Conservation (phyloP, 495 filamentous ascomycete genomes). For the Hyaloscypha variabilis region DNA sequence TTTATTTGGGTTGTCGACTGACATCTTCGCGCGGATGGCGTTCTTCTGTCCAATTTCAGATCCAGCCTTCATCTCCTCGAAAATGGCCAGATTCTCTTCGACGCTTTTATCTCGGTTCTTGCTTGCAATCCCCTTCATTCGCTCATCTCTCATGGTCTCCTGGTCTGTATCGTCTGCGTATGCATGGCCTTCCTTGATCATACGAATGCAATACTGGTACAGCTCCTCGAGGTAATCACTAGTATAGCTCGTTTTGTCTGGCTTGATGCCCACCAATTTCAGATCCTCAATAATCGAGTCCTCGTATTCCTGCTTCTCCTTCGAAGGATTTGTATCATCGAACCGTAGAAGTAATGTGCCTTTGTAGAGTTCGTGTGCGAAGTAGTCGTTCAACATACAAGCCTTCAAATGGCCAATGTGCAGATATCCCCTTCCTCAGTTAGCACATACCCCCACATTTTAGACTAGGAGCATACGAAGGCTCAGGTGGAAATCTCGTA, state of each 20-base stretch:
- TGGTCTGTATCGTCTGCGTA: conserved; percentile 82
- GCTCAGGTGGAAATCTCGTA: conserved; percentile 93
- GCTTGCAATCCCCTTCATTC: conserved; percentile 70
- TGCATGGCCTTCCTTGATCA: conserved; percentile 76
- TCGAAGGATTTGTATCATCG: conserved; percentile 81
- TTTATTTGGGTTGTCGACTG: conserved; percentile 73
- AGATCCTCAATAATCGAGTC: conserved; percentile 77
- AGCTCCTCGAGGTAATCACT: conserved; percentile 77
- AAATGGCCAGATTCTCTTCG: conserved; percentile 69
- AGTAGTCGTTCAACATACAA: conserved; percentile 82
- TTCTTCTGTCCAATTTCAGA: conserved; percentile 67
- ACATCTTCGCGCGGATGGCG: conserved; percentile 82
- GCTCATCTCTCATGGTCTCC: conserved; percentile 65
- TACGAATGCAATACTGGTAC: conserved; percentile 66
- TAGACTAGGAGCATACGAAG: conserved; percentile 63
- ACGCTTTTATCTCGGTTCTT: conserved; percentile 64
- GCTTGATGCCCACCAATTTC: conserved; percentile 72
- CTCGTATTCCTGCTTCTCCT: conserved; percentile 82
- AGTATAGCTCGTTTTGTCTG: conserved; percentile 71
- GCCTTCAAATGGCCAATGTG: conserved; percentile 86
- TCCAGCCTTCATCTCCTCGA: conserved; percentile 79
- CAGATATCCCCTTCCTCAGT: conserved; percentile 62
- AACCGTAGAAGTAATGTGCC: conserved; percentile 77
- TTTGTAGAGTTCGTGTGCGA: conserved; percentile 73
- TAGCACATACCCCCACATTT: conserved; percentile 7